Evolutionary conservation across 2,329 filamentous ascomycete genomes (phyloP).

Genomic region (Ophiocordyceps unilateralis): DNA sequence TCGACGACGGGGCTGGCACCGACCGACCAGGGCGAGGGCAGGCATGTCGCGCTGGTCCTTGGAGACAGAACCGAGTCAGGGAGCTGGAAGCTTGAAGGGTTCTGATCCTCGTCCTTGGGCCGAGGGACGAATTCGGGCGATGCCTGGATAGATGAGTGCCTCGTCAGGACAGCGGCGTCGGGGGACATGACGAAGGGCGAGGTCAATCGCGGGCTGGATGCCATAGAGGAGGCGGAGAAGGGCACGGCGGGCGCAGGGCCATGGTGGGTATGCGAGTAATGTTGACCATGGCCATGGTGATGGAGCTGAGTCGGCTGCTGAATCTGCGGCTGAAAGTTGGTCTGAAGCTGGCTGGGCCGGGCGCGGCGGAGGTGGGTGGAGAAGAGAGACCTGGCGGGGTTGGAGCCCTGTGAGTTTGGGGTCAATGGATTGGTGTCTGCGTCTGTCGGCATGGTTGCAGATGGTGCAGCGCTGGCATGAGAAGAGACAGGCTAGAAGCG

Average conservation of each 20-base stretch:
- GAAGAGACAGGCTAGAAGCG: slow-evolving; percentile 7
- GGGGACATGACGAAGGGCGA: slow-evolving; percentile 39
- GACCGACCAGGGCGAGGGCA: background rate
- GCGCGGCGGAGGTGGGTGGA: slow-evolving; percentile 21
- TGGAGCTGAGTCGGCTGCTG: slow-evolving; percentile 7
- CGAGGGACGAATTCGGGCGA: slow-evolving; percentile 46
- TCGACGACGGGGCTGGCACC: background rate
- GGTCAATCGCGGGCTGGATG: slow-evolving; percentile 35
- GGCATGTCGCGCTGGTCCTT: slow-evolving; percentile 25
- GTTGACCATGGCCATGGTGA: background rate
- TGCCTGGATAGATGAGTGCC: slow-evolving; percentile 45
- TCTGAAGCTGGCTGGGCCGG: slow-evolving; percentile 31
- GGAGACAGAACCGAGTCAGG: slow-evolving; percentile 52
- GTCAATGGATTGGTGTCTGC: slow-evolving; percentile 9
- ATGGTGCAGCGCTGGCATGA: slow-evolving; percentile 7
- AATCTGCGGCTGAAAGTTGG: slow-evolving; percentile 17
- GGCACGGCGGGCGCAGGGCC: slow-evolving; percentile 21
- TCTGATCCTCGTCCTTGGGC: slow-evolving; percentile 35
- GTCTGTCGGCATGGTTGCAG: slow-evolving; percentile 9
- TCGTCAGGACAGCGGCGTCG: slow-evolving; percentile 32
- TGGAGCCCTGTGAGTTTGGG: background rate
- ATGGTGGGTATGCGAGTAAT: background rate
- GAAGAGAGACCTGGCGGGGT: slow-evolving; percentile 25
- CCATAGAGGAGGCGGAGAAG: slow-evolving; percentile 35
- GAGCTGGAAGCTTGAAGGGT: slow-evolving; percentile 43